Percentiles rank a stretch among this genome's conserved stretches.
Evolutionary conservation across 148 eudicot genomes (phyloP).

Genomic region (Rhododendron ovatum): DNA sequence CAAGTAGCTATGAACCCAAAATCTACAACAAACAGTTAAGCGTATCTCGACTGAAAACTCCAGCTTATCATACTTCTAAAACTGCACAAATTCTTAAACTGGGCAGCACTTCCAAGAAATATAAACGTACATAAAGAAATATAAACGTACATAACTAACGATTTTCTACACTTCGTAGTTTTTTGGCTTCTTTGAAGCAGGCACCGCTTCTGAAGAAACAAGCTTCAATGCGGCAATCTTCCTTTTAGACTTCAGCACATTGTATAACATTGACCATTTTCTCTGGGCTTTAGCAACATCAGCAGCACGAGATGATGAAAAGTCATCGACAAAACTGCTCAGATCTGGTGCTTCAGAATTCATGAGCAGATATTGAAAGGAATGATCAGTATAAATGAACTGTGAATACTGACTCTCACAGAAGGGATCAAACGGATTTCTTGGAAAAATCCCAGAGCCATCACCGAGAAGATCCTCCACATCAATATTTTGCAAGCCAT

Average conservation of each 20-base stretch:
- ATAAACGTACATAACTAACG: no score
- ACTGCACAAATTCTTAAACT: no score
- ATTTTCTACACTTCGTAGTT: no score
- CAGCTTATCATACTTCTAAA: no score
- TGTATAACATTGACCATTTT: background rate
- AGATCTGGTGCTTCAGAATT: background rate
- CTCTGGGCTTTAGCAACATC: background rate
- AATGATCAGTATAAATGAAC: background rate
- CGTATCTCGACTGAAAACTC: no score
- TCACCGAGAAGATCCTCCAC: conserved; percentile 29
- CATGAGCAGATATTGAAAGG: background rate
- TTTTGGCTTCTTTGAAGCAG: no score
- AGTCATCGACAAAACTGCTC: background rate
- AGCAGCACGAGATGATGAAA: background rate
- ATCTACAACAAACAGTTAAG: no score
- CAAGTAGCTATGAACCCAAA: no score
- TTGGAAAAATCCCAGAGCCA: background rate
- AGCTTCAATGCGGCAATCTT: background rate
- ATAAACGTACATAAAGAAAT: no score
- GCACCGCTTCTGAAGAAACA: no score
- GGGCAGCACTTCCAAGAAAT: no score
- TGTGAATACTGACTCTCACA: background rate
- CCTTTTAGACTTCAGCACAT: background rate
- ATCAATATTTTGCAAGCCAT: no score
- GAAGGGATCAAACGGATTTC: background rate